Conservation (phyloP, 495 filamentous ascomycete species). For the Lentithecium fluviatile region DNA sequence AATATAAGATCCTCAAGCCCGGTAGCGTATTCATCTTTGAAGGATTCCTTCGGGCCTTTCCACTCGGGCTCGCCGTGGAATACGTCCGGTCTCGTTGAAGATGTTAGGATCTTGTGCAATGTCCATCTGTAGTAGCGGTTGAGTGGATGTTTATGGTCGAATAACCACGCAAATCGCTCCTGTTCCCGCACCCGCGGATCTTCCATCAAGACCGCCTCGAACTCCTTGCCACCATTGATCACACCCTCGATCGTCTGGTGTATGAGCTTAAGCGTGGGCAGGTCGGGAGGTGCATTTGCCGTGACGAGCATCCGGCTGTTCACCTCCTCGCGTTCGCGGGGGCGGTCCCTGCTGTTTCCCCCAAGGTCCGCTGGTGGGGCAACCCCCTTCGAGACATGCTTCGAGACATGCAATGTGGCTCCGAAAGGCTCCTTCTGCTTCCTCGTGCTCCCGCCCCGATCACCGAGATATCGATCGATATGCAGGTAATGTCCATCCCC, state of each 20-base stretch:
- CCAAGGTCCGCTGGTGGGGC: constrained; percentile 17
- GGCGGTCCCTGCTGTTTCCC: not conserved
- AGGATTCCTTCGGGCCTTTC: not conserved
- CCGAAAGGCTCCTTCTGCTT: constrained; percentile 10
- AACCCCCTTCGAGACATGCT: not conserved
- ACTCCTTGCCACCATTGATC: constrained; percentile 76
- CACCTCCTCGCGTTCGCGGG: not conserved
- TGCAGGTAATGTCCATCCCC: constrained; percentile 14
- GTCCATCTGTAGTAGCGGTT: constrained; percentile 89
- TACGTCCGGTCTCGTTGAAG: not conserved
- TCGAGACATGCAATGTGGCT: not conserved
- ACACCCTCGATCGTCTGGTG: constrained; percentile 83
- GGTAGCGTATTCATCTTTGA: not conserved
- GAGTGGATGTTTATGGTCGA: constrained; percentile 76
- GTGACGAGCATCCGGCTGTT: constrained; percentile 3
- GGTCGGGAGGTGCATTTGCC: constrained; percentile 62
- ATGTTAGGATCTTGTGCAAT: constrained; percentile 46
- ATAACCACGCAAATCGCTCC: constrained; percentile 92
- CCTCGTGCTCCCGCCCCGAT: not conserved
- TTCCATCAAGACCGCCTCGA: constrained; percentile 91
- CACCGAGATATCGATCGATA: constrained; percentile 13
- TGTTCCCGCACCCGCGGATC: constrained; percentile 74
- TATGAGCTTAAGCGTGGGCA: constrained; percentile 78
- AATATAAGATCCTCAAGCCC: not conserved
- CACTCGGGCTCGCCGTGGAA: constrained; percentile 20